Percentiles rank a stretch among this genome's conserved stretches.
Evolutionary conservation across 805 yeast species (phyloP).

Genomic region (Candida hispaniensis): DNA sequence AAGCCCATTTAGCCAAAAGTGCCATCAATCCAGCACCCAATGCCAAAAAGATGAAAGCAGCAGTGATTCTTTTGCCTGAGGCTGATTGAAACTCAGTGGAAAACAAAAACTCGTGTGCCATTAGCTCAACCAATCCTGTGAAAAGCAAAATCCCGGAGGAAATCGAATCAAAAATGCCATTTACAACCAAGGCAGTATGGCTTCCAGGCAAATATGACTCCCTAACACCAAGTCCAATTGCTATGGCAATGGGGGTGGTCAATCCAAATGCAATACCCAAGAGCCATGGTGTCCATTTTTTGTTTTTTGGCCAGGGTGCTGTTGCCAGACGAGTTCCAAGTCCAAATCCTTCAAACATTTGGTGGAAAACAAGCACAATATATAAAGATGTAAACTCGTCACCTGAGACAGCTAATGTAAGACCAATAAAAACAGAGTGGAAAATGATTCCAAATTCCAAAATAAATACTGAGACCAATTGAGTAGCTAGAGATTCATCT

Average conservation of each 20-base stretch:
- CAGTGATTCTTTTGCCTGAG: conserved; percentile 33
- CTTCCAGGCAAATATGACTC: conserved; percentile 44
- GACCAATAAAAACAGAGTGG: conserved; percentile 67
- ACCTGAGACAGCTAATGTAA: conserved; percentile 53
- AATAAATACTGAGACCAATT: conserved; percentile 40
- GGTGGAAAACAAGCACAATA: conserved; percentile 61
- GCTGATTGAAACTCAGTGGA: conserved; percentile 33
- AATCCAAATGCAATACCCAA: conserved; percentile 43
- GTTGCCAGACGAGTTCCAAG: conserved; percentile 59
- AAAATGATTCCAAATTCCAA: conserved; percentile 65
- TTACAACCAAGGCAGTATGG: conserved; percentile 42
- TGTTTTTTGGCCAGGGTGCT: conserved; percentile 42
- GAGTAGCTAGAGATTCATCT: conserved; percentile 20
- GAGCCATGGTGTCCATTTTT: conserved; percentile 42
- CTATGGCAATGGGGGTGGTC: conserved; percentile 59
- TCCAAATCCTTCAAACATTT: conserved; percentile 71
- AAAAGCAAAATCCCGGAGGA: conserved; percentile 64
- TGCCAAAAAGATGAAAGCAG: conserved; percentile 34
- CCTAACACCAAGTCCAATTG: conserved; percentile 67
- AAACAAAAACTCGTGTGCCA: conserved; percentile 62
- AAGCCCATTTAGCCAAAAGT: conserved; percentile 67
- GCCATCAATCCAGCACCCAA: conserved; percentile 66
- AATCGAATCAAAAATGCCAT: conserved; percentile 58
- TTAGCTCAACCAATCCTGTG: conserved; percentile 61
- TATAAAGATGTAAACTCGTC: conserved; percentile 55